These are phyloP conservation scores for Acanthamoeba lenticulata DNA, from an alignment of 208 protist species.

Conservation along the genomic window DNA sequence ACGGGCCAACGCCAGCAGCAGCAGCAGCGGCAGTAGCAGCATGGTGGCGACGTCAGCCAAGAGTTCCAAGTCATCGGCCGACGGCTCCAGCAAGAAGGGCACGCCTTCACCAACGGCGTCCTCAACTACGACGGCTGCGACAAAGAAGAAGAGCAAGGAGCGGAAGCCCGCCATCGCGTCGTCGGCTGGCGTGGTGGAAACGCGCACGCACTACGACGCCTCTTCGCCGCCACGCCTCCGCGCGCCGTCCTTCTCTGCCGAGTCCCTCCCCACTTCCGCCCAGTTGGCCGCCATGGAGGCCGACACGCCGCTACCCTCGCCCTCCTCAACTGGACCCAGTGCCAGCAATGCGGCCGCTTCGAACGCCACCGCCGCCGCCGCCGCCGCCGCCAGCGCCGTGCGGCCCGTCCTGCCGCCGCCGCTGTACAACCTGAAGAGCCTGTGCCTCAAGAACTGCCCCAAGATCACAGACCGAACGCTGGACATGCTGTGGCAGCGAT, in stretches of 20 bases:
- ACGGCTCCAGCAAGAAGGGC: too few relatives aligned
- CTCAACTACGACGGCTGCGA: neutral
- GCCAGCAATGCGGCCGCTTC: neutral
- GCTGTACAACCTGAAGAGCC: constrained; percentile 51
- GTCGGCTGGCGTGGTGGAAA: constrained; percentile 28
- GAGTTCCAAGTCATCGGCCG: too few relatives aligned
- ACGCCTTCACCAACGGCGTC: too few relatives aligned
- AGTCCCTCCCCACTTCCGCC: neutral
- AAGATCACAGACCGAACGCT: constrained; percentile 48
- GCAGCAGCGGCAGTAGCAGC: too few relatives aligned
- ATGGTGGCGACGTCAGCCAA: too few relatives aligned
- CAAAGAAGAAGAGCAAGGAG: neutral
- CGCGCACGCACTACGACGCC: neutral
- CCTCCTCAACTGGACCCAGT: too few relatives aligned
- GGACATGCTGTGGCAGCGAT: constrained; percentile 51
- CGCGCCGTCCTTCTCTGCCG: constrained; percentile 3
- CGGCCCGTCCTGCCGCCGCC: neutral
- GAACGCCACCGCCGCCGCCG: neutral
- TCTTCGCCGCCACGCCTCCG: neutral
- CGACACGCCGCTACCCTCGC: neutral
- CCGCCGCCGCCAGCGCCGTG: neutral
- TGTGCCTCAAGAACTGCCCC: constrained; percentile 45
- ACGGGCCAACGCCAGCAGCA: too few relatives aligned
- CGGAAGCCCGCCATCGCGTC: neutral
- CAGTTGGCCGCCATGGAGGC: neutral